Conservation (phyloP, 2,329 filamentous ascomycete species). For the Chalaropsis thielavioides region DNA sequence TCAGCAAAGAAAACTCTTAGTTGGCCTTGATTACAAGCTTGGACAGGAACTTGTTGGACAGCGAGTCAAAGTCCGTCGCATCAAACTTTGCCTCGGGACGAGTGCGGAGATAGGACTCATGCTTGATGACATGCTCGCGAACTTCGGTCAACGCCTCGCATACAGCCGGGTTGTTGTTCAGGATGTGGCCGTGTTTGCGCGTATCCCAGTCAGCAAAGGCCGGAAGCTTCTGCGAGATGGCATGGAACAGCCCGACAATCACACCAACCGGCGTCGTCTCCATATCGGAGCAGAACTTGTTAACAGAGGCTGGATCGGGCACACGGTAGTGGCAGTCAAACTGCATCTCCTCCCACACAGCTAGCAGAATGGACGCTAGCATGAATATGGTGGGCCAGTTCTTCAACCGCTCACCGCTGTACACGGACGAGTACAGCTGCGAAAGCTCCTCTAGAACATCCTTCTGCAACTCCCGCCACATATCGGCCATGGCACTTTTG, state of each 20-base stretch:
- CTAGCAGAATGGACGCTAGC: slow-evolving; percentile 79
- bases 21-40: slow-evolving; percentile 93
- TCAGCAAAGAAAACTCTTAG: slow-evolving; percentile 31
- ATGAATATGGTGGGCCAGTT: slow-evolving; percentile 99
- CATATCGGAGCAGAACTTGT: slow-evolving; percentile 96
- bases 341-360: slow-evolving; percentile 97
- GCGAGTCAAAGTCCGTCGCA: slow-evolving; percentile 79
- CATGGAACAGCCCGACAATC: slow-evolving; percentile 91
- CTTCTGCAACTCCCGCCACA: slow-evolving; percentile 96
- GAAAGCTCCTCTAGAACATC: slow-evolving; percentile 92
- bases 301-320: slow-evolving; percentile 66
- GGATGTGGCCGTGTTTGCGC: slow-evolving; percentile 72
- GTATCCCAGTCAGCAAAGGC: slow-evolving; percentile 91
- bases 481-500: slow-evolving; percentile 90
- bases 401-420: slow-evolving; percentile 92
- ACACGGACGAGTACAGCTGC: slow-evolving; percentile 86
- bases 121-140: slow-evolving; percentile 77
- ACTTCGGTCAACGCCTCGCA: slow-evolving; percentile 97
- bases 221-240: slow-evolving; percentile 92
- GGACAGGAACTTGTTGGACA: slow-evolving; percentile 95
- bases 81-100: slow-evolving; percentile 74
- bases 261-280: slow-evolving; percentile 90
- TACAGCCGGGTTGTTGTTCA: slow-evolving; percentile 81
- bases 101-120: slow-evolving; percentile 75
- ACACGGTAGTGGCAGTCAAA: slow-evolving; percentile 96